Conservation (phyloP, 2,329 filamentous ascomycete species). For the Rhynchosporium agropyri region DNA sequence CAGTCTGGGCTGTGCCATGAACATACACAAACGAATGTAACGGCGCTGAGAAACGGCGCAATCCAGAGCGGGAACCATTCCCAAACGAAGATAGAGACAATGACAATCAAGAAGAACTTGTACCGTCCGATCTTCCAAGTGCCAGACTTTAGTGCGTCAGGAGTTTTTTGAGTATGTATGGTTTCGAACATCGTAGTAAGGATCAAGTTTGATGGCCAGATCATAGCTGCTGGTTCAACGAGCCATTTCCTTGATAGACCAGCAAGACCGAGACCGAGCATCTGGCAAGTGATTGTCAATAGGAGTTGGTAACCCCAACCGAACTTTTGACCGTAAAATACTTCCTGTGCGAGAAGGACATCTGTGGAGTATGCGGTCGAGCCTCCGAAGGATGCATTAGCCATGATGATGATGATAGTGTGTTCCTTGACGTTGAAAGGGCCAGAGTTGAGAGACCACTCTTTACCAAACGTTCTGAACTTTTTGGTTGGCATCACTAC, state of each 20-base stretch:
- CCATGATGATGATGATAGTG: slow-evolving; percentile 66
- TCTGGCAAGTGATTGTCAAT: slow-evolving; percentile 61
- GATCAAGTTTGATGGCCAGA: slow-evolving; percentile 63
- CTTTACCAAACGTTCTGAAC: slow-evolving; percentile 53
- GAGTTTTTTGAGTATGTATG: slow-evolving; percentile 55
- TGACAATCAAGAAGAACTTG: slow-evolving; percentile 49
- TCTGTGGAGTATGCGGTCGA: slow-evolving; percentile 55
- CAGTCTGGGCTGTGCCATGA: no score
- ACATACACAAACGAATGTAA: slow-evolving; percentile 62
- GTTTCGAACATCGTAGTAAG: slow-evolving; percentile 65
- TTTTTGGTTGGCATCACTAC: slow-evolving; percentile 35
- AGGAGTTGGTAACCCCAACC: slow-evolving; percentile 61
- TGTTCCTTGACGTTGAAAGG: slow-evolving; percentile 75
- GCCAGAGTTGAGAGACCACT: slow-evolving; percentile 64
- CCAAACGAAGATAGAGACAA: slow-evolving; percentile 48
- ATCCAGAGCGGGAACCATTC: slow-evolving; percentile 59
- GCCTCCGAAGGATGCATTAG: slow-evolving; percentile 43
- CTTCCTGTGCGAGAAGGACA: slow-evolving; percentile 70
- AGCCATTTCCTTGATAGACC: slow-evolving; percentile 62
- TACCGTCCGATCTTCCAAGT: slow-evolving; percentile 46
- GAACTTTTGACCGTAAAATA: slow-evolving; percentile 75
- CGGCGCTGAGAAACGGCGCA: slow-evolving; percentile 56
- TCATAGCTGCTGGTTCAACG: slow-evolving; percentile 65
- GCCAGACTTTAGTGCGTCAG: slow-evolving; percentile 53
- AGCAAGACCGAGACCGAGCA: slow-evolving; percentile 65